phyloP scores from a whole-genome alignment of 768 basidiomycete species.

The Hygrophorus pudorinus region DNA sequence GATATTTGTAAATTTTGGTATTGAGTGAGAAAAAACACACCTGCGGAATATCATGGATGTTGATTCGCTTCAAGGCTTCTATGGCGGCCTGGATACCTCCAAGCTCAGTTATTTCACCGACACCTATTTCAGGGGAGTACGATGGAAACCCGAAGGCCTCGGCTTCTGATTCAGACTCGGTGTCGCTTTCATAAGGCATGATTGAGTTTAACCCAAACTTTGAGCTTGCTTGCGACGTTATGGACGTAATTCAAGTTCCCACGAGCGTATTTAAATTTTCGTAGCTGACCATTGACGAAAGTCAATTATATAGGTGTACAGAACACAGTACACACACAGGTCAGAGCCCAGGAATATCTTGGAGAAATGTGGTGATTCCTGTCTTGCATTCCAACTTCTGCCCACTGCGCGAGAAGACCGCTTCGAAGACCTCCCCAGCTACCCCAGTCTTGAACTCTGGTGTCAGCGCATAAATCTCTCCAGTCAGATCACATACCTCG shows the following conservation, averaged over 20 bases:
- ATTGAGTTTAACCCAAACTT: not conserved
- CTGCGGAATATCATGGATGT: constrained; percentile 7
- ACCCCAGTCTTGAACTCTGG: constrained; percentile 40
- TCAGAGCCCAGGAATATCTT: constrained; percentile 44
- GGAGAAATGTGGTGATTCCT: constrained; percentile 46
- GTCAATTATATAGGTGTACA: not conserved
- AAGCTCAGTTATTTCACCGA: not conserved
- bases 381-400: constrained; percentile 43
- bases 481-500: constrained; percentile 34
- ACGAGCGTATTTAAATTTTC: not conserved
- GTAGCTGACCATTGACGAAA: not conserved
- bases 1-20: not conserved
- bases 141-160: not conserved
- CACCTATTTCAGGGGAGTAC: not conserved
- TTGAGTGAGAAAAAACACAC: constrained; percentile 5
- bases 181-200: constrained; percentile 31
- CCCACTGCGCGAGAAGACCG: constrained; percentile 50
- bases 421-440: constrained; percentile 46
- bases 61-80: constrained; percentile 8
- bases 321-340: not conserved
- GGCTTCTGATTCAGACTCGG: constrained; percentile 41
- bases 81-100: constrained; percentile 3
- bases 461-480: constrained; percentile 8
- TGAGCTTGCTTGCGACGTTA: not conserved
- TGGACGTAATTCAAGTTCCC: too few relatives aligned